phyloP scores from a whole-genome alignment of 1,139 yeast species.

The Taiozyma onychis region DNA sequence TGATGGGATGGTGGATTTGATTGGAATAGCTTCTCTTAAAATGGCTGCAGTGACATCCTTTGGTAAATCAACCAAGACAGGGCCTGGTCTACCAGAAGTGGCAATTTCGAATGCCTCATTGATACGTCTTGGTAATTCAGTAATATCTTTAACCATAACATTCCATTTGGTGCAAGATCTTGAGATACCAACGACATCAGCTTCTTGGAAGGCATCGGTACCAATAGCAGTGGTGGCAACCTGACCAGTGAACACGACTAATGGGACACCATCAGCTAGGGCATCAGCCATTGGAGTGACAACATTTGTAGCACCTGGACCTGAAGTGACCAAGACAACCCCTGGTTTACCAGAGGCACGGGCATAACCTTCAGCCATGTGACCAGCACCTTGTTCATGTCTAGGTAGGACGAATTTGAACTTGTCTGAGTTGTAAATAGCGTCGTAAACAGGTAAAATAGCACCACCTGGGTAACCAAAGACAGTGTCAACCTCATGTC shows the following conservation, averaged over 20 bases:
- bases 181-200: conserved; percentile 94
- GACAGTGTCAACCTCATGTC: conserved; percentile 91
- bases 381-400: conserved; percentile 99
- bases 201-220: conserved; percentile 98
- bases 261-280: conserved; percentile 92
- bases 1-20: conserved; percentile 79
- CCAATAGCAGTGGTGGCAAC: conserved; percentile 95
- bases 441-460: conserved; percentile 94
- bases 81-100: conserved; percentile 95
- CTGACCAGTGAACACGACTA: conserved; percentile 97
- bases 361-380: conserved; percentile 99
- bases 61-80: conserved; percentile 94
- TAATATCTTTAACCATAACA: conserved; percentile 93
- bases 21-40: conserved; percentile 81
- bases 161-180: conserved; percentile 99
- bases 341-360: conserved; percentile 97
- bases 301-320: conserved; percentile 98
- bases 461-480: conserved; percentile 99
- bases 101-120: conserved; percentile 98
- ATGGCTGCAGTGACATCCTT: conserved; percentile 96
- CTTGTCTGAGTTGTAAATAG: conserved; percentile 84
- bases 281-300: conserved; percentile 98
- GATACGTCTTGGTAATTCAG: conserved; percentile 90
- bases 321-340: conserved; percentile 94
- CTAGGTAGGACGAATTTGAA: conserved; percentile 90